phyloP scores from a whole-genome alignment of 805 yeast species.

The Wickerhamomyces kurtzmanii region DNA sequence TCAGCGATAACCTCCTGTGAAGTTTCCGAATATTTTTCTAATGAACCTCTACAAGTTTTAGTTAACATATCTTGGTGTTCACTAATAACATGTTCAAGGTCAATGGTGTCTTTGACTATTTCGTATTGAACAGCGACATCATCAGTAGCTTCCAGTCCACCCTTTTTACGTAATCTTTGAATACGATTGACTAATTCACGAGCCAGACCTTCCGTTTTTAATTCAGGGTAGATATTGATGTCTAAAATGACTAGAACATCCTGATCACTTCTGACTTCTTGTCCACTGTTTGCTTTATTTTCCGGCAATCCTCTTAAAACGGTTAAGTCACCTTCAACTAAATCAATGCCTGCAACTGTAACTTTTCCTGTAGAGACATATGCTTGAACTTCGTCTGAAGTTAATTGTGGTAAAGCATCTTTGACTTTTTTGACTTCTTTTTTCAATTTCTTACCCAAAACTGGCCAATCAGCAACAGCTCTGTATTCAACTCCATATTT shows the following conservation, averaged over 20 bases:
- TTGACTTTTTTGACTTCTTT: conserved; percentile 89
- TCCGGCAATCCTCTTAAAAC: conserved; percentile 87
- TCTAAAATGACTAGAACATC: conserved; percentile 89
- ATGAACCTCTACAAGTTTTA: conserved; percentile 63
- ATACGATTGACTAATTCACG: conserved; percentile 96
- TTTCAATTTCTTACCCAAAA: conserved; percentile 93
- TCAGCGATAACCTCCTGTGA: conserved; percentile 56
- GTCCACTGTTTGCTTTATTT: conserved; percentile 51
- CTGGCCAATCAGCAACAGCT: conserved; percentile 99
- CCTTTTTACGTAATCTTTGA: conserved; percentile 95
- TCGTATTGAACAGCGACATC: conserved; percentile 84
- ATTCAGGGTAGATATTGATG: conserved; percentile 76
- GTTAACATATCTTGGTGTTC: conserved; percentile 59
- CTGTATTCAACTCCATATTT: conserved; percentile 86
- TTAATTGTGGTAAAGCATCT: conserved; percentile 77
- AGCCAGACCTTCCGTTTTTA: conserved; percentile 89
- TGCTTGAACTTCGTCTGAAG: conserved; percentile 74
- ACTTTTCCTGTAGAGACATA: conserved; percentile 68
- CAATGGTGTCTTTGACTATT: conserved; percentile 51
- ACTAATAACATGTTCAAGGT: conserved; percentile 48
- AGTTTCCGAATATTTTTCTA: conserved; percentile 32
- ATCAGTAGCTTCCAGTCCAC: conserved; percentile 89
- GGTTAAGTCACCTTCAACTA: conserved; percentile 80
- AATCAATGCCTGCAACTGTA: conserved; percentile 81
- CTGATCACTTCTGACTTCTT: conserved; percentile 79